phyloP scores from a whole-genome alignment of 2,329 filamentous ascomycete species.

The Calonectria hawksworthii region DNA sequence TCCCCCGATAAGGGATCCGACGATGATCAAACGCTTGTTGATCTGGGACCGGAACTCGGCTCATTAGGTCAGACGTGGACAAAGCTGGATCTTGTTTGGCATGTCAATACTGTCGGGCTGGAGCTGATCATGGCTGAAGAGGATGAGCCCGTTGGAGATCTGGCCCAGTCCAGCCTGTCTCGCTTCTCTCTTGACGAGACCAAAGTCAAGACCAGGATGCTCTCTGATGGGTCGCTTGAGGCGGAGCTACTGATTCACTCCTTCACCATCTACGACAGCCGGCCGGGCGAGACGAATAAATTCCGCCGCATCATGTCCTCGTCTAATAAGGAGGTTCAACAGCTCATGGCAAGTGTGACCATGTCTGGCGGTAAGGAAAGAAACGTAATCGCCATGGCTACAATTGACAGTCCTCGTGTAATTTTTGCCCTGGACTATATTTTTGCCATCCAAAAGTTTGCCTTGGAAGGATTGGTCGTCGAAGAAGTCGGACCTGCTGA shows the following conservation, averaged over 20 bases:
- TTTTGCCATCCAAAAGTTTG: slow-evolving; percentile 88
- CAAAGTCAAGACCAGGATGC: slow-evolving; percentile 90
- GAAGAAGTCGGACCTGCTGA: slow-evolving; percentile 70
- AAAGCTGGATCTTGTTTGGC: slow-evolving; percentile 92
- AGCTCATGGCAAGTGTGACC: slow-evolving; percentile 97
- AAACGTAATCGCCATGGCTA: slow-evolving; percentile 90
- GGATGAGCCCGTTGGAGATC: slow-evolving; percentile 81
- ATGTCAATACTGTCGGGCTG: slow-evolving; percentile 87
- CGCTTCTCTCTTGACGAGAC: slow-evolving; percentile 96
- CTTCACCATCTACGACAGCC: slow-evolving; percentile 94
- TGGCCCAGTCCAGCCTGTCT: slow-evolving; percentile 86
- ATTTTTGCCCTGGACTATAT: slow-evolving; percentile 98
- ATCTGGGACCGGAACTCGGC: slow-evolving; percentile 79
- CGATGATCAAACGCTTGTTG: slow-evolving; percentile 60
- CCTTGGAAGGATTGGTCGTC: slow-evolving; percentile 75
- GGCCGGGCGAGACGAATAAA: slow-evolving; percentile 91
- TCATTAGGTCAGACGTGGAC: slow-evolving; percentile 84
- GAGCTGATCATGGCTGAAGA: slow-evolving; percentile 86
- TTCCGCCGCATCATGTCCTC: slow-evolving; percentile 99
- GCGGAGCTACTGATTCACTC: slow-evolving; percentile 94
- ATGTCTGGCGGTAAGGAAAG: slow-evolving; percentile 88
- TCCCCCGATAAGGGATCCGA: slow-evolving; percentile 48
- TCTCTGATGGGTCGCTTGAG: slow-evolving; percentile 91
- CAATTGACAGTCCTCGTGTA: slow-evolving; percentile 92
- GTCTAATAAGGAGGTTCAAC: slow-evolving; percentile 93